phyloP scores from a whole-genome alignment of 805 yeast genomes.

The Dipodascopsis uninucleata region DNA sequence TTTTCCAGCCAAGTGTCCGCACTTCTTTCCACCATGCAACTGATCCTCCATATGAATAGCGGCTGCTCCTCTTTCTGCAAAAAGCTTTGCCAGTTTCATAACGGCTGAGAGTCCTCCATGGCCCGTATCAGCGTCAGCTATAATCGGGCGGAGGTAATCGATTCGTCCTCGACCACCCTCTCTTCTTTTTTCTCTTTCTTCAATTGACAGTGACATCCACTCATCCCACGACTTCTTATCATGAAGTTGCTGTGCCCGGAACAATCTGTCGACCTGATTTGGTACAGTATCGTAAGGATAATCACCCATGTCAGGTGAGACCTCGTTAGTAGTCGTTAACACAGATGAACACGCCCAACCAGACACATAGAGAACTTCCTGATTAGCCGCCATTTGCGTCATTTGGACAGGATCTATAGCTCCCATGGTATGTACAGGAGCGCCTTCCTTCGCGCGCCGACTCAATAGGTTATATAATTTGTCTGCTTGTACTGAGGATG shows the following conservation, averaged over 20 bases:
- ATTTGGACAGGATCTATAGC: slow-evolving; percentile 61
- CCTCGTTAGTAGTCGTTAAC: slow-evolving; percentile 58
- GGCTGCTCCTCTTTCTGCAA: slow-evolving; percentile 66
- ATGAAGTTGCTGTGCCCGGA: slow-evolving; percentile 56
- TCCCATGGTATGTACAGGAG: slow-evolving; percentile 57
- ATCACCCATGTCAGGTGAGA: slow-evolving; percentile 64
- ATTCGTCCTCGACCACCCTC: slow-evolving; percentile 32
- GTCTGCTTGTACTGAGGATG: slow-evolving; percentile 53
- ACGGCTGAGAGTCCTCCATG: slow-evolving; percentile 61
- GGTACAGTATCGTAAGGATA: slow-evolving; percentile 69
- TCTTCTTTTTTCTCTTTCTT: slow-evolving; percentile 31
- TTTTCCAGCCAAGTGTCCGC: slow-evolving; percentile 62
- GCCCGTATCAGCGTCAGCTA: slow-evolving; percentile 67
- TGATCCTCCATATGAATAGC: slow-evolving; percentile 66
- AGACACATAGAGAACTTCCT: slow-evolving; percentile 52
- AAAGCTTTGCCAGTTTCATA: slow-evolving; percentile 61
- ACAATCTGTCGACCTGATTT: slow-evolving; percentile 58
- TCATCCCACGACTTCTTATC: slow-evolving; percentile 49
- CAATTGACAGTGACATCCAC: slow-evolving; percentile 35
- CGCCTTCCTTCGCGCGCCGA: slow-evolving; percentile 40
- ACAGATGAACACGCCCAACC: slow-evolving; percentile 63
- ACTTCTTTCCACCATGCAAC: slow-evolving; percentile 61
- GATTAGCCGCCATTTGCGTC: slow-evolving; percentile 52
- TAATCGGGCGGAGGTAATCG: slow-evolving; percentile 59
- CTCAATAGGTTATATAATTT: slow-evolving; percentile 48